Evolutionary conservation across 768 basidiomycete genomes (phyloP), one percentile per base, ranked within the genome.

Genomic region (Antrodiella citrinella): DNA sequence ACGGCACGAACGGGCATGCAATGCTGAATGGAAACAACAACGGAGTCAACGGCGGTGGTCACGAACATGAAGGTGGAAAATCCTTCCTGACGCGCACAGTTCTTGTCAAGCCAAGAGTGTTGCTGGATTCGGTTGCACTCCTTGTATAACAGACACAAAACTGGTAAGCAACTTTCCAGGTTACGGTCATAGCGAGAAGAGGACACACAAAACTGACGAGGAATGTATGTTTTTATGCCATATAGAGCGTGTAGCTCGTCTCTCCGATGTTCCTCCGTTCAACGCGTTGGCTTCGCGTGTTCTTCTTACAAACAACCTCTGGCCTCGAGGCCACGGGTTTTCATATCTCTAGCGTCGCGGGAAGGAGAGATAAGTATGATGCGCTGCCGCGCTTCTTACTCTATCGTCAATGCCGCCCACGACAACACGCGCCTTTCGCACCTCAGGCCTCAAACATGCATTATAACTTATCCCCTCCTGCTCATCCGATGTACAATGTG

Each of bases 61-160:
- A n/a, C n/a, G n/a, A n/a, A n/a, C n/a, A n/a, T n/a, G n/a, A n/a
- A n/a, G n/a, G n/a, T n/a, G n/a, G n/a, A n/a, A n/a, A n/a, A n/a
- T n/a, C n/a, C n/a, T n/a, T n/a, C n/a, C 26, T 56, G 48, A 50
- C 47, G 45, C 44, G 59, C n/a, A 62, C 46, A 26, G 24, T 62
- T 44, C 54, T 64, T 12, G 30, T 64, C 41, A 64, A 61, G 53
- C 63, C 63, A 5, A 64, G 60, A 47, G 63, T 64, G 22, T 53
- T 64, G 18, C 49, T 64, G 15, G 61, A 64, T 47, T 59, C 57
- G 18, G 58, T 61, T 11, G 50, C 47, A 4, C 57, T 60, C 9
- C 52, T 63, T 24, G 44, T 63, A 47, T 59, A 51, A 58, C 25
- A 18, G 26, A 18, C 18, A 15, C 13, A 39, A n/a, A 48, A 35